Conservation (phyloP, 257 asterid species). For the Prunella vulgaris region DNA sequence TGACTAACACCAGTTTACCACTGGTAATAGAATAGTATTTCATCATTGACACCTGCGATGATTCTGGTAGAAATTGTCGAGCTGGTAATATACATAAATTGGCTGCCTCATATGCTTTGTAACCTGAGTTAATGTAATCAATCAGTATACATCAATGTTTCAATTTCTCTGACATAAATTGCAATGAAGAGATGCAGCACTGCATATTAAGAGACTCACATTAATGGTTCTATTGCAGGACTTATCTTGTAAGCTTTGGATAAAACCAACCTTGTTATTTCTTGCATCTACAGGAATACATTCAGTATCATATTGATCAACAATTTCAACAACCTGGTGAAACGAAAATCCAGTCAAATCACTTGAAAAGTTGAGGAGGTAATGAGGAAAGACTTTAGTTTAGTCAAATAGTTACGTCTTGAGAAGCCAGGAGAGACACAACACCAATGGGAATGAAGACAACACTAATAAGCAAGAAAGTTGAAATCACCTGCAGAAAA, state of each 20-base stretch:
- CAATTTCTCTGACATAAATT: not conserved
- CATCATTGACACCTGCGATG: slow-evolving; percentile 59
- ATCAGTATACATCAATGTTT: not conserved
- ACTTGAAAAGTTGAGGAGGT: not conserved
- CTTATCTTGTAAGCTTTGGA: slow-evolving; percentile 39
- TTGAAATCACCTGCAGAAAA: slow-evolving; percentile 57
- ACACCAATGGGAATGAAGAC: slow-evolving; percentile 88
- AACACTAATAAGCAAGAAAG: slow-evolving; percentile 65
- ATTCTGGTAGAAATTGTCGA: slow-evolving; percentile 61
- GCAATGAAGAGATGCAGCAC: slow-evolving; percentile 1
- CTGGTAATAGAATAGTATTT: not conserved
- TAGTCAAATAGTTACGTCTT: slow-evolving; percentile 31
- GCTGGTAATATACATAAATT: slow-evolving; percentile 62
- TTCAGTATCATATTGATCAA: slow-evolving; percentile 48
- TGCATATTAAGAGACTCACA: slow-evolving; percentile 28
- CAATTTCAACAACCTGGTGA: slow-evolving; percentile 53
- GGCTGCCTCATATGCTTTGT: slow-evolving; percentile 47
- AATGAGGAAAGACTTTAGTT: not conserved
- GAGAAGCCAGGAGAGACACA: slow-evolving; percentile 77
- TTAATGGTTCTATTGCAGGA: slow-evolving; percentile 43
- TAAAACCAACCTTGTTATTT: slow-evolving; percentile 40
- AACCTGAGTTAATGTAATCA: slow-evolving; percentile 30
- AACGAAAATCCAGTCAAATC: slow-evolving; percentile 7
- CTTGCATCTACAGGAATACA: slow-evolving; percentile 37
- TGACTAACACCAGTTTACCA: not conserved